These are phyloP conservation scores for Solanum pennellii DNA, from an alignment of 257 asterid genomes.

Conservation along the genomic window DNA sequence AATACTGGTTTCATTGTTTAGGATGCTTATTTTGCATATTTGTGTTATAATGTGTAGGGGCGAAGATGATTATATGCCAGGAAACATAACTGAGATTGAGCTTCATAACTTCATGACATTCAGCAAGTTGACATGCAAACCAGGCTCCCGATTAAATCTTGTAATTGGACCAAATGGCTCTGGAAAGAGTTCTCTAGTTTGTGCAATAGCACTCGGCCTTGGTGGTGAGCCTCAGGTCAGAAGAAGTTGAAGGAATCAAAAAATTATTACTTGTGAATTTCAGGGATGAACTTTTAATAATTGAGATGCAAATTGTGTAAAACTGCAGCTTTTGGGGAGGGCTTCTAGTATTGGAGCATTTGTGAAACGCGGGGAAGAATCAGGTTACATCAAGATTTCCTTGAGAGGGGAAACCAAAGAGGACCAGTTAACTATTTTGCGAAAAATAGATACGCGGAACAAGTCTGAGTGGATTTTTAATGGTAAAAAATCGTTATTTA, in stretches of 20 bases:
- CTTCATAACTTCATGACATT: slow-evolving; percentile 91
- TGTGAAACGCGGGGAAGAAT: slow-evolving; percentile 93
- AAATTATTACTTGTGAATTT: background rate
- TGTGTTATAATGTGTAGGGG: slow-evolving; percentile 38
- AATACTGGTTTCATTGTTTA: background rate
- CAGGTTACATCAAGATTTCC: slow-evolving; percentile 59
- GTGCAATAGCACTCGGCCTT: slow-evolving; percentile 94
- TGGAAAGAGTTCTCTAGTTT: slow-evolving; percentile 95
- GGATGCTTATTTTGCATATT: background rate
- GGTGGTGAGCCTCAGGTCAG: slow-evolving; percentile 91
- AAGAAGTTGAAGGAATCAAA: background rate
- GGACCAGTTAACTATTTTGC: slow-evolving; percentile 41
- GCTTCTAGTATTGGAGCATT: slow-evolving; percentile 82
- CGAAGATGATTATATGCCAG: slow-evolving; percentile 69
- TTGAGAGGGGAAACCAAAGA: slow-evolving; percentile 58
- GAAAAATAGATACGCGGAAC: slow-evolving; percentile 62
- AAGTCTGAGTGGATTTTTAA: slow-evolving; percentile 89
- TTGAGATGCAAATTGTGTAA: slow-evolving; percentile 3
- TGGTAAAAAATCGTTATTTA: slow-evolving; percentile 35
- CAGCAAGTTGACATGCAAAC: slow-evolving; percentile 52
- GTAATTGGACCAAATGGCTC: slow-evolving; percentile 97
- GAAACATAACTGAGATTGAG: slow-evolving; percentile 74
- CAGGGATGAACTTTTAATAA: slow-evolving; percentile 1
- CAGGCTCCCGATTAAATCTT: slow-evolving; percentile 78
- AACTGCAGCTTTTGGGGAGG: slow-evolving; percentile 81